Base-by-base conservation (phyloP, 495 filamentous ascomycete species). In the Tuber aestivum region DNA sequence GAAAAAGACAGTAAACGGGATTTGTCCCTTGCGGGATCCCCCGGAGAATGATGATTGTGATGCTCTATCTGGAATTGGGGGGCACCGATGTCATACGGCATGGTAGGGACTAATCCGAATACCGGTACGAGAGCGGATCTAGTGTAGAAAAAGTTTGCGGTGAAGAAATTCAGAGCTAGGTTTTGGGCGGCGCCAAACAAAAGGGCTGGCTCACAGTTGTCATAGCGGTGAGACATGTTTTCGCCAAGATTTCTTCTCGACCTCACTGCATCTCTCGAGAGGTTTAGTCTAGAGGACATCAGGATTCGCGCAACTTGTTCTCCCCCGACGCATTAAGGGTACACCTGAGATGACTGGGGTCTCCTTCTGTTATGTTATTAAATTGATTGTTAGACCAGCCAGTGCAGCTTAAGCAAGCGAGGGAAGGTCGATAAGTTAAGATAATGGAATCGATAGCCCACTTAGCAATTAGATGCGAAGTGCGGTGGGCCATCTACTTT, bases 391-490 rank as follows among this genome's bases (percentile, higher is more conserved):
- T 65, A 18, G n/a, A 65, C 5, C 16, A 16, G 27, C 1, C 27
- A 32, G 20, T 20, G 56, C 27, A 65, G 27, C 56, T 12, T 12
- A 65, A 65, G 56, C 56, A 20, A 65, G 56, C 27, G 27, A 35
- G 6, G 56, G 27, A 65, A 35, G 56, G 56, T 65, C 56, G 56
- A 65, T 35, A 65, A 65, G 56, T 27, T 23, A 65, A 65, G 56
- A 65, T 65, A 65, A 65, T 16, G 27, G 27, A 35, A 35, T 65
- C 27, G 56, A 32, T 32, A 65, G 27, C 56, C 32, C 27, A 27
- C 56, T 32, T 61, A n/a, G n/a, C n/a, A 61, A 10, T 32, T 61
- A 61, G 56, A 61, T 61, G 56, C n/a, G 56, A 61, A 61, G n/a
- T 16, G 56, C 56, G 27, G 56, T 65, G 56, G 56, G 14, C 27